Evolutionary conservation across 2,329 filamentous ascomycete species (phyloP), one percentile per base, ranked within the genome.

Genomic region (Intubia oerlemansii): DNA sequence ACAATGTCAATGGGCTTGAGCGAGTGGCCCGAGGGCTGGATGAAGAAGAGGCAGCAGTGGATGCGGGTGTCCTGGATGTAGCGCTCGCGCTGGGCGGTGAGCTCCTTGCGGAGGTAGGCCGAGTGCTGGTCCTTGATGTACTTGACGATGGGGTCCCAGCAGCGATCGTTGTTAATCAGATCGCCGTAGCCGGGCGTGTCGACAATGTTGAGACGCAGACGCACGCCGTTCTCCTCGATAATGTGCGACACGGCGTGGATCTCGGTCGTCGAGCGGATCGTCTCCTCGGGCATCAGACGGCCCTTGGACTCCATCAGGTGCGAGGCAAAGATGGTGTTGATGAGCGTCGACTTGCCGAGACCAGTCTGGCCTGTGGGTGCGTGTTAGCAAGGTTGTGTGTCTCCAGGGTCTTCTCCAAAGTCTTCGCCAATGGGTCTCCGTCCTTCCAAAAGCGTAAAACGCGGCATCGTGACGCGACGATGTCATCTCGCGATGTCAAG

Each of bases 71-170:
- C 88, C 62, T 92, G 85, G 42, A 98, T 93, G 56, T 98, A 98
- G 47, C 88, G 77, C 59, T 98, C 88, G 57, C 88, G 80, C 66
- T 98, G 88, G 42, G 88, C 88, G 32, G 88, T 95, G 48, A 98
- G 81, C 57, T 98, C 88, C 68, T 98, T 98, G 56, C 88, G 80
- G 44, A 98, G 72, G 62, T 95, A 98, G 46, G 88, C 85, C 30
- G 82, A 93, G 66, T 98, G 88, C 64, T 98, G 88, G 57, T 98
- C 88, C 68, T 98, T 98, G 68, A 98, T 98, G 60, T 98, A 98
- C 66, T 98, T 98, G 66, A 98, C 85, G 52, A 98, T 98, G 38
- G 88, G 88, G 51, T 98, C 88, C 88, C 88, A 98, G 73, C 88
- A 98, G 66, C 88, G 78, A 61, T 98, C 88, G 56, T 98, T 98